Base-by-base conservation (phyloP, 257 asterid species). In the Solanum ahanhuiri region DNA sequence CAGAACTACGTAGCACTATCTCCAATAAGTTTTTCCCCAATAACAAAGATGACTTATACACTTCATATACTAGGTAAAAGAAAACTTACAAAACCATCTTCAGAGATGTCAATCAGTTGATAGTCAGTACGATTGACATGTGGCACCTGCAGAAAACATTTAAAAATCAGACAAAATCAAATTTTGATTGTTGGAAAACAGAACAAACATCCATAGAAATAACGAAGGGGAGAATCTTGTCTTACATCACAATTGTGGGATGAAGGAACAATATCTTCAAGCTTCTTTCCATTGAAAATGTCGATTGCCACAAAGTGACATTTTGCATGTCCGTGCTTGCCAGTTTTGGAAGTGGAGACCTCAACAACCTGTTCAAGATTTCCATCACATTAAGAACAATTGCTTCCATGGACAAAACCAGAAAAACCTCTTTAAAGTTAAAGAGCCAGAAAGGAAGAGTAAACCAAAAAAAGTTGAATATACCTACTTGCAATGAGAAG, bases 241-340 rank as follows among this genome's bases (percentile, higher is more conserved):
- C 12, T 48, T 88, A 93, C 96, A 89, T 93, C 96, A 87, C 96
- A 93, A 18, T 93, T 93, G 88, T 93, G 96, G 82, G 96, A 93
- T 28, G 96, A 93, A 15, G 96, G 96, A 37, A 93, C 96, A 79
- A 93, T 93, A 92, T 93, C 96, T 86, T 93, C 96, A 7, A 93
- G 93, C 90, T 93, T 93, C 87, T 92, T 93, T 22, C 90, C 94
- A 43, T 87, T 92, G 87, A 93, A 93, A 48, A 93, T 92, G 86
- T 93, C 96, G 7, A 93, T 93, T 18, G 90, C 96, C 20, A 93
- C 96, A 87, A 93, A 93, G 89, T 93, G 96, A 88, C 96, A 93
- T 87, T 93, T 93, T 66, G 96, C 96, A 39, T 93, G 96, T 34
- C 96, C 96, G 12, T 93, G 96, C 91, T 92, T 93, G 79, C 96